A percentile compares a stretch with the other conserved stretches of the same genome.
These are phyloP conservation scores for Sphaerulina vaccinii DNA, from an alignment of 2,329 filamentous ascomycete species.

Conservation along the genomic window DNA sequence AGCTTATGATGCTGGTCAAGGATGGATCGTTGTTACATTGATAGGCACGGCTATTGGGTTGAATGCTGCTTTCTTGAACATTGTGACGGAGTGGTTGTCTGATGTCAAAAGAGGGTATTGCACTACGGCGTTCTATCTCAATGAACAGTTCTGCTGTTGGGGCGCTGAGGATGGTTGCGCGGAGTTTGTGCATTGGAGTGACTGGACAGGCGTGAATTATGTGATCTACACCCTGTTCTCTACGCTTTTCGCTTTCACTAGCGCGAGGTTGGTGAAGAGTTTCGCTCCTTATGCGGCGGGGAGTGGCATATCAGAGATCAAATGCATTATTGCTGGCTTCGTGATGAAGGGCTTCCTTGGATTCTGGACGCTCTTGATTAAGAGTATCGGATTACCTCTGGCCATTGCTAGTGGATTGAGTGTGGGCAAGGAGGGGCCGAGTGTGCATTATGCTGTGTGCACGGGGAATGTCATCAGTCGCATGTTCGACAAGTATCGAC, in stretches of 20 bases:
- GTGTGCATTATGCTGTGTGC: slow-evolving; percentile 98
- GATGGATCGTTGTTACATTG: slow-evolving; percentile 94
- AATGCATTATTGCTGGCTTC: slow-evolving; percentile 97
- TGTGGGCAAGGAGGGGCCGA: slow-evolving; percentile 95
- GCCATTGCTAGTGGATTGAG: slow-evolving; percentile 92
- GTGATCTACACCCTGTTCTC: slow-evolving; percentile 83
- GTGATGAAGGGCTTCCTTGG: slow-evolving; percentile 98
- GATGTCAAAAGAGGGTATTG: slow-evolving; percentile 97
- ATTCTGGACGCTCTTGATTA: slow-evolving; percentile 87
- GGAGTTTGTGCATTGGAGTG: slow-evolving; percentile 88
- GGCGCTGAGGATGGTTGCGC: slow-evolving; percentile 85
- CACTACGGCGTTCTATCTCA: slow-evolving; percentile 91
- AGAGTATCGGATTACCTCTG: slow-evolving; percentile 84
- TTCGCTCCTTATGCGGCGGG: slow-evolving; percentile 96
- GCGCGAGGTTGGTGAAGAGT: slow-evolving; percentile 79
- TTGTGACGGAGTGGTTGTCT: slow-evolving; percentile 93
- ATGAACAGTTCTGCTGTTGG: slow-evolving; percentile 98
- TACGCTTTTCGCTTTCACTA: slow-evolving; percentile 70
- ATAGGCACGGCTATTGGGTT: slow-evolving; percentile 90
- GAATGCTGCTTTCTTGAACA: slow-evolving; percentile 90
- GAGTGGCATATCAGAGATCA: slow-evolving; percentile 97
- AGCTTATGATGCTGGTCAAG: slow-evolving; percentile 93
- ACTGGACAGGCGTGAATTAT: slow-evolving; percentile 76
- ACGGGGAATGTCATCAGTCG: slow-evolving; percentile 95
- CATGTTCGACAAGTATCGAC: slow-evolving; percentile 86